A percentile compares a stretch with the other conserved stretches of the same genome.
Conservation (phyloP, 148 eudicot genomes). For the Amaranthus cruentus region DNA sequence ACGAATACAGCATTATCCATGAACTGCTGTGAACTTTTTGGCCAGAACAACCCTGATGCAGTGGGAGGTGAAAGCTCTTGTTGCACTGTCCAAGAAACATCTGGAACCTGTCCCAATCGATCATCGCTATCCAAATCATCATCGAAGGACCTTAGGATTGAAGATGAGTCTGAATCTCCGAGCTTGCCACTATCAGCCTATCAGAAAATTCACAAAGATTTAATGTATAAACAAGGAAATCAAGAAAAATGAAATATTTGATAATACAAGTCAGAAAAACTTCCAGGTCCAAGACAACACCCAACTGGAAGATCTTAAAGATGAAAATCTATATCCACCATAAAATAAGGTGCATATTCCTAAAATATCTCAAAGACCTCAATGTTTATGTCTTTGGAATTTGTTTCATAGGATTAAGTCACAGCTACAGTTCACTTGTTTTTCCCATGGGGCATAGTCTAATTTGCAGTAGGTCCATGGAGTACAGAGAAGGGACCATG, state of each 20-base stretch:
- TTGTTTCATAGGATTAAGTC: too few relatives aligned
- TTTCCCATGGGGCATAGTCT: not conserved
- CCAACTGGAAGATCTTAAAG: not conserved
- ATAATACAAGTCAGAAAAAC: not conserved
- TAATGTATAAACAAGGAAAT: not conserved
- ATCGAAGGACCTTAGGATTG: constrained; percentile 51
- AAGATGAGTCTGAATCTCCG: constrained; percentile 66
- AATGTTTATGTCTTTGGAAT: too few relatives aligned
- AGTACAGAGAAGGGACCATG: not conserved
- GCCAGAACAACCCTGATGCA: constrained; percentile 76
- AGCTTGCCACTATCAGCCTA: constrained; percentile 80
- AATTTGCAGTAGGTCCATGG: not conserved
- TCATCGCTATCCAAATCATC: constrained; percentile 67
- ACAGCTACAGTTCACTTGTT: too few relatives aligned
- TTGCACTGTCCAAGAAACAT: constrained; percentile 63
- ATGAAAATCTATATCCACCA: not conserved
- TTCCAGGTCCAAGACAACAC: not conserved
- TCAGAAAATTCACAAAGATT: not conserved
- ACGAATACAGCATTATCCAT: constrained; percentile 47
- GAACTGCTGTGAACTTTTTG: constrained; percentile 37
- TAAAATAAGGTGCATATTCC: not conserved
- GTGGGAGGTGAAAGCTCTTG: constrained; percentile 80
- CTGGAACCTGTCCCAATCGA: constrained; percentile 77
- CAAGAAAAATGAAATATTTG: not conserved
- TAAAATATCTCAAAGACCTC: not conserved